phyloP scores from a whole-genome alignment of 257 asterid genomes.

The Solanum habrochaites region DNA sequence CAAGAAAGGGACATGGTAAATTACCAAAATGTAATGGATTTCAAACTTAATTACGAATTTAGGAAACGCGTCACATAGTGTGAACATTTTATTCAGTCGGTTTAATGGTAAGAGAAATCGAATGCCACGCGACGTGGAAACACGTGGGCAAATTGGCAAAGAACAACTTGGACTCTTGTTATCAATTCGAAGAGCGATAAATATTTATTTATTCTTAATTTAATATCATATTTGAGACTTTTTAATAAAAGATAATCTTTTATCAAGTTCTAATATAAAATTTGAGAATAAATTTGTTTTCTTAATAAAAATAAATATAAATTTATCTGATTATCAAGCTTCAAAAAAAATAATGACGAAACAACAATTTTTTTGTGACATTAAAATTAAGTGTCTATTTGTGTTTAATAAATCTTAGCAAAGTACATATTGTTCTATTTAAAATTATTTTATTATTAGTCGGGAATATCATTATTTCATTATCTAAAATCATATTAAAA shows the following conservation, averaged over 20 bases:
- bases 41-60: neutral
- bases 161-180: neutral
- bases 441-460: neutral
- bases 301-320: too few relatives aligned
- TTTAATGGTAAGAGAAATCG: neutral
- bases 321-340: too few relatives aligned
- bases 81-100: neutral
- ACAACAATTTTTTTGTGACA: neutral
- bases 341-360: neutral
- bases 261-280: too few relatives aligned
- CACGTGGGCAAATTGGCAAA: neutral
- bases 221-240: too few relatives aligned
- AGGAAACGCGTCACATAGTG: neutral
- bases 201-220: too few relatives aligned
- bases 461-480: neutral
- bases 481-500: neutral
- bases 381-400: neutral
- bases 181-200: accelerated
- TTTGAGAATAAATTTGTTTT: too few relatives aligned
- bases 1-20: neutral
- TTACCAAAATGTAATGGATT: neutral
- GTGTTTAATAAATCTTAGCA: neutral
- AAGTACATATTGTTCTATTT: neutral
- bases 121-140: neutral
- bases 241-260: too few relatives aligned